Base-by-base conservation (phyloP, 2,329 filamentous ascomycete genomes). In the Aspergillus texensis region DNA sequence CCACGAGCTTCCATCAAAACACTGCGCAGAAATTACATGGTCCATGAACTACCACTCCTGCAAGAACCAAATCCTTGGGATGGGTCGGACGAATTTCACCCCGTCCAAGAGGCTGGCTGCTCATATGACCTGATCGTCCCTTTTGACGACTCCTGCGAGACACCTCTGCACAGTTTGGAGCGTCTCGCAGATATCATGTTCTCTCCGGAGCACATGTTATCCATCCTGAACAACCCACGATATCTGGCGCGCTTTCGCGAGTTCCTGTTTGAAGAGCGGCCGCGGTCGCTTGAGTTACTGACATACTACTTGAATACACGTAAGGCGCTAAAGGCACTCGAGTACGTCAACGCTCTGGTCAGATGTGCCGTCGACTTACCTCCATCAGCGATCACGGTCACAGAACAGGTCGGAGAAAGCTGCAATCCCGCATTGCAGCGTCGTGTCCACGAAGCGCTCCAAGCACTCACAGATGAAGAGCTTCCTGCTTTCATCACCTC, bases 401-500 rank as follows among this genome's bases (percentile, higher is more conserved):
- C 85, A 0, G 73, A 82, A 0, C 74, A 78, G 2, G 81, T 86
- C 1, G 80, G 81, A 14, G 76, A 80, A 2, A 90, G 88, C 0
- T 74, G 81, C 9, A 92, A 91, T 68, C 75, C 78, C 2, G 79
- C 84, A 0, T 78, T 93, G 21, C 82, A 89, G 69, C 84, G 86
- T 60, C 89, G 89, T 70, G 87, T 89, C 0, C 79, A 84, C n/a
- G 80, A 85, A 63, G 88, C 89, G 1, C 90, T 93, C 62, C 83
- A 88, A 39, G 79, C 84, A 0, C 78, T 93, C 14, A 87, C 88
- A 1, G 81, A 83, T 36, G 88, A 93, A 48, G 90, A 92, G 62
- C 76, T 93, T 1, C 89, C 91, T 1, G 89, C 89, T 0, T 93
- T 89, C 71, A 85, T 93, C 63, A 88, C 90, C 0, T 85, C 91